Evolutionary conservation across 768 basidiomycete genomes (phyloP), one percentile per base, ranked within the genome.

Genomic region (Agaricus sinodeliciosus): DNA sequence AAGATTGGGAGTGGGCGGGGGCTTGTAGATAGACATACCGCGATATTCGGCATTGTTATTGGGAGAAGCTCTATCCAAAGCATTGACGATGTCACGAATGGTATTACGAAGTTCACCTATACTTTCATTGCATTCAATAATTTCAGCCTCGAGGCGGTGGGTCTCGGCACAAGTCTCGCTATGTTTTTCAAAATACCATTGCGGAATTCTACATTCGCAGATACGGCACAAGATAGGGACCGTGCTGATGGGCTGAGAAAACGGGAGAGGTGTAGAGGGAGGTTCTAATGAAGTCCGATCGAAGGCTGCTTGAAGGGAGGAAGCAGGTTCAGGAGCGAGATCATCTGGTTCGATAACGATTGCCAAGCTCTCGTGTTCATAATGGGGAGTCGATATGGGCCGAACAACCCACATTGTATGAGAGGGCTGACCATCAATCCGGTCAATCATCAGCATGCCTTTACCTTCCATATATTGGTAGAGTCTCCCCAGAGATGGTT

Each of bases 181-280:
- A 73, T 99, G 96, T 73, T 97, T 98, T 73, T 98, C 96, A 66
- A 99, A 99, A 73, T 94, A 99, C 96, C 96, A 99, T 56, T 95
- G 90, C 2, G 95, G 94, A 54, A 98, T 89, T 59, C 89, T 85
- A 63, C 88, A 84, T 70, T 99, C 96, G 74, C 96, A 99, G 57
- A 99, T 99, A 27, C 96, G 89, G 71, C 96, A 98, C 18, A 99
- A 77, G 47, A 98, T 90, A 26, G 80, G 84, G 55, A 90, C 82
- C 22, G 80, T 83, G 63, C 84, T 86, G 69, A 98, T 87, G 19
- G 87, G 83, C 18, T 83, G 80, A 41, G 75, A 73, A 66, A 87
- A 84, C 7, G 90, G 87, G 67, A 94, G 89, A 3, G 85, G 82
- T 2, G 82, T 83, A 39, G 74, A 66, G 9, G 82, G 79, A n/a